Conservation (phyloP, 768 basidiomycete species). For the Phanerochaete carnosa region DNA sequence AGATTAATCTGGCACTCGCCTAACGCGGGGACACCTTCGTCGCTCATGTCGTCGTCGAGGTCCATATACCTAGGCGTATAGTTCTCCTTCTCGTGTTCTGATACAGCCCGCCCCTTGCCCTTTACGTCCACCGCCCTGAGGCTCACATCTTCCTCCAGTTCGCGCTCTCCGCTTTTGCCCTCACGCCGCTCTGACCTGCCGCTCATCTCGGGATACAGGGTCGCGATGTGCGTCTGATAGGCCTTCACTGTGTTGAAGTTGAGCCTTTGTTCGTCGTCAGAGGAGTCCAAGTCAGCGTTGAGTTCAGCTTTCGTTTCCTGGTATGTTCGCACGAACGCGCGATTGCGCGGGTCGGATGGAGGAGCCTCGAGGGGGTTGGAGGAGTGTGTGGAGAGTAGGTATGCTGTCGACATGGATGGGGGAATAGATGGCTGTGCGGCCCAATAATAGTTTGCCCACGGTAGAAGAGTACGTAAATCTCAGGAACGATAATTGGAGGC, state of each 20-base stretch:
- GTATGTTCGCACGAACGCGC: conserved; percentile 39
- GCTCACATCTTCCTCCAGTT: neutral
- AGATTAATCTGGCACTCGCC: neutral
- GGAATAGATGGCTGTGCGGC: neutral
- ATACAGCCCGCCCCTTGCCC: neutral
- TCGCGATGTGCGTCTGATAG: conserved; percentile 50
- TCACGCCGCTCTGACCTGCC: conserved; percentile 11
- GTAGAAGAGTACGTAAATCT: neutral
- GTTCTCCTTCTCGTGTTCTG: conserved; percentile 10
- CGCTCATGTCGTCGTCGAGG: conserved; percentile 51
- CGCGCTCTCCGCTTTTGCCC: neutral
- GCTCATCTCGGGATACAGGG: conserved; percentile 31
- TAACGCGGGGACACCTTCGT: conserved; percentile 38
- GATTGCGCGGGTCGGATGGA: conserved; percentile 56
- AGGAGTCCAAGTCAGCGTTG: conserved; percentile 26
- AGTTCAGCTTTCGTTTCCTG: neutral
- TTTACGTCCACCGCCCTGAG: neutral
- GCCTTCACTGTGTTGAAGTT: conserved; percentile 35
- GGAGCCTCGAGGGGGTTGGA: conserved; percentile 71
- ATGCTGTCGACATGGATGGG: conserved; percentile 1
- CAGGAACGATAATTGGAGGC: neutral
- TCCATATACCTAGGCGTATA: conserved; percentile 32
- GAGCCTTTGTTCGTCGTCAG: conserved; percentile 49
- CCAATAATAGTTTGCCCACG: neutral
- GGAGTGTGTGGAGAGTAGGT: conserved; percentile 60